Conservation (phyloP, 352 stramenopile species). For the Phytophthora meadii region DNA sequence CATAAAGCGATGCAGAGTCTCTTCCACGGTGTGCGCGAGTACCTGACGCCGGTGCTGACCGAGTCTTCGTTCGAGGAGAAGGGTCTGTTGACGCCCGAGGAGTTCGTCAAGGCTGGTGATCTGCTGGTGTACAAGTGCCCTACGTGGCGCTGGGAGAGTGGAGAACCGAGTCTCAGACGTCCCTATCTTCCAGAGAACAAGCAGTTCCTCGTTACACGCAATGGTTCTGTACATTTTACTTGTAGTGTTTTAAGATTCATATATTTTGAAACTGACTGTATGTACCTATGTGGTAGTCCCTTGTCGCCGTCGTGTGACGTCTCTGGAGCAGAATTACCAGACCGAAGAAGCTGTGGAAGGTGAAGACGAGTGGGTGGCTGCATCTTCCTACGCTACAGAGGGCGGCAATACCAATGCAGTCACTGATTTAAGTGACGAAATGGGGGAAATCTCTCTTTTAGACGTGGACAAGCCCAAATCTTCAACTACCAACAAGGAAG, state of each 20-base stretch:
- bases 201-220: slow-evolving; percentile 89
- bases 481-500: slow-evolving; percentile 9
- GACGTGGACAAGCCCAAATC: slow-evolving; percentile 24
- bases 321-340: slow-evolving; percentile 80
- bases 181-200: slow-evolving; percentile 85
- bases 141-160: slow-evolving; percentile 94
- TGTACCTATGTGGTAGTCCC: slow-evolving; percentile 62
- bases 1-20: slow-evolving; percentile 66
- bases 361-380: slow-evolving; percentile 93
- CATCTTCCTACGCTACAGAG: slow-evolving; percentile 73
- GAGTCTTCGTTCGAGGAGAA: slow-evolving; percentile 94
- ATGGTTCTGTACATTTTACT: slow-evolving; percentile 36
- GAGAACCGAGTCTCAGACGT: slow-evolving; percentile 60
- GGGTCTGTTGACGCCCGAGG: slow-evolving; percentile 96
- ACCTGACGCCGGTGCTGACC: slow-evolving; percentile 91
- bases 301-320: slow-evolving; percentile 81
- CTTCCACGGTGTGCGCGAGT: slow-evolving; percentile 87
- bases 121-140: slow-evolving; percentile 97
- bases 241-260: background rate
- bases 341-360: slow-evolving; percentile 74
- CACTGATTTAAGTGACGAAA: slow-evolving; percentile 59
- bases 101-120: slow-evolving; percentile 96
- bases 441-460: slow-evolving; percentile 69
- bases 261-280: background rate
- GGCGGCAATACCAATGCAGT: slow-evolving; percentile 31